Conservation (phyloP, 2,329 filamentous ascomycete species). For the Phoma sp. region DNA sequence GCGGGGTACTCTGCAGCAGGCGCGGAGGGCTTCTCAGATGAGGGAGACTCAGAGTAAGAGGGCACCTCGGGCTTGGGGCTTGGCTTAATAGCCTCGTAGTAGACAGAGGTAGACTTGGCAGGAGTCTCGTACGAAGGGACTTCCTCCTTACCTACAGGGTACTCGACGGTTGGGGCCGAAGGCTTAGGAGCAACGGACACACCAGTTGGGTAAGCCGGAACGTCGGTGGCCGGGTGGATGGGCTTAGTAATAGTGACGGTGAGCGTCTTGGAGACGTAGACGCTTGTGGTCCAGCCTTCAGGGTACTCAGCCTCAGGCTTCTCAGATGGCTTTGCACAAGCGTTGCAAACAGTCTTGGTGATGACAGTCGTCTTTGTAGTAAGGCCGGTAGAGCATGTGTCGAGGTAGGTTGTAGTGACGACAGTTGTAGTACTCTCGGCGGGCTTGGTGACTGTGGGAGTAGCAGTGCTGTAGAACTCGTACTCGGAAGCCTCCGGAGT, state of each 20-base stretch:
- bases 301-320: conserved; percentile 27
- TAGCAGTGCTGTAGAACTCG: conserved; percentile 10
- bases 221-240: conserved; percentile 23
- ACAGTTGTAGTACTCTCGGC: conserved; percentile 15
- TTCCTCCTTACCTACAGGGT: conserved; percentile 13
- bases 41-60: conserved; percentile 14
- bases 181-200: conserved; percentile 14
- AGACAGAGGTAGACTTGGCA: neutral
- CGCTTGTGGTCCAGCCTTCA: conserved; percentile 41
- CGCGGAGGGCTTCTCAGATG: conserved; percentile 9
- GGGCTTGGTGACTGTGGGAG: conserved; percentile 14
- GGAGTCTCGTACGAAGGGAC: conserved; percentile 19
- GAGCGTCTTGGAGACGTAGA: conserved; percentile 37
- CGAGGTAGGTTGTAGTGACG: conserved; percentile 39
- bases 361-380: conserved; percentile 42
- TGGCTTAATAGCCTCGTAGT: conserved; percentile 6
- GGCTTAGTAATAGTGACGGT: conserved; percentile 45
- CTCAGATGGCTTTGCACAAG: conserved; percentile 27
- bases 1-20: neutral
- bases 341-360: conserved; percentile 36
- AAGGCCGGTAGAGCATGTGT: conserved; percentile 45
- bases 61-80: conserved; percentile 8
- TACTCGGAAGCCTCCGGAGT: conserved; percentile 12
- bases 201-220: conserved; percentile 22
- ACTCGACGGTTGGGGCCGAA: conserved; percentile 16